phyloP scores from a whole-genome alignment of 1,284 basidiomycete species.

The Heterobasidion parviporum region DNA sequence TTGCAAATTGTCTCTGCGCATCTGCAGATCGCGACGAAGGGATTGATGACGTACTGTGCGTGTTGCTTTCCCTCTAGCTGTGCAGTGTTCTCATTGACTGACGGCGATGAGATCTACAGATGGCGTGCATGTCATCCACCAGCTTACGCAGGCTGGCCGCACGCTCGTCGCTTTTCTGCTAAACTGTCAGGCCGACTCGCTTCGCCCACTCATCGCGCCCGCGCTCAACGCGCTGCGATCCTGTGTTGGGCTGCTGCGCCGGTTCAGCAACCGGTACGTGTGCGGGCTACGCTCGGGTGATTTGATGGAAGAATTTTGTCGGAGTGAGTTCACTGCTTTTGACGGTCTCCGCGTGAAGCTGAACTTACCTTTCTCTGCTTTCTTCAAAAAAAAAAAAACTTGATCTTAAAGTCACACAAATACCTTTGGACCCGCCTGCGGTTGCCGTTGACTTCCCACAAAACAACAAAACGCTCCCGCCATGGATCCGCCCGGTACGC shows the following conservation, averaged over 20 bases:
- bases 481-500: slow-evolving; percentile 82
- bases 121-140: slow-evolving; percentile 89
- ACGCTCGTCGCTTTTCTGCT: slow-evolving; percentile 80
- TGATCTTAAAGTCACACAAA: slow-evolving; percentile 62
- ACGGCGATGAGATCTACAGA: slow-evolving; percentile 32
- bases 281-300: slow-evolving; percentile 84
- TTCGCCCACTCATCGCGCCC: slow-evolving; percentile 69
- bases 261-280: slow-evolving; percentile 76
- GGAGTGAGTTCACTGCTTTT: slow-evolving; percentile 45
- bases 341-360: background rate
- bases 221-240: slow-evolving; percentile 78
- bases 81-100: background rate
- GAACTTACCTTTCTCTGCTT: slow-evolving; percentile 1
- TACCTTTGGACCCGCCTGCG: slow-evolving; percentile 61
- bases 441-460: slow-evolving; percentile 46
- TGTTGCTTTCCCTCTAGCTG: slow-evolving; percentile 7
- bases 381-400: background rate
- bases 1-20: slow-evolving; percentile 3
- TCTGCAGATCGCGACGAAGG: slow-evolving; percentile 70
- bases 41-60: slow-evolving; percentile 89
- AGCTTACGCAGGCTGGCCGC: slow-evolving; percentile 86
- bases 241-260: slow-evolving; percentile 72
- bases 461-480: slow-evolving; percentile 45
- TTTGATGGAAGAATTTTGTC: slow-evolving; percentile 88
- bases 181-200: slow-evolving; percentile 62